These are phyloP conservation scores for Neurospora sp. DNA, from an alignment of 495 filamentous ascomycete genomes.

Conservation along the genomic window DNA sequence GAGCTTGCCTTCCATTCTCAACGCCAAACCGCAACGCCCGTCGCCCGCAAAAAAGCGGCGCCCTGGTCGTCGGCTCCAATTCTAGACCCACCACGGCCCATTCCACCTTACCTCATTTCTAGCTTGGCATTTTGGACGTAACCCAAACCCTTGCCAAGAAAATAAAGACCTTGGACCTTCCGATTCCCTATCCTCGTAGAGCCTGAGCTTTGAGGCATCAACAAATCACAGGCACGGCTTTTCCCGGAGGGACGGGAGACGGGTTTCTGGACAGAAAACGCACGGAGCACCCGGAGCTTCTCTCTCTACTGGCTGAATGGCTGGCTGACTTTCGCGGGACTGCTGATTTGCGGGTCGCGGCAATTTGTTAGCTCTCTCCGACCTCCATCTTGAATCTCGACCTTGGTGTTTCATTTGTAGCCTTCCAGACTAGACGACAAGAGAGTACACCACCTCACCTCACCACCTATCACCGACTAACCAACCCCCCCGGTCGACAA, in stretches of 20 bases:
- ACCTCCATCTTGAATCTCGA: not conserved
- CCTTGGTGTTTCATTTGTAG: not conserved
- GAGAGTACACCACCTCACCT: not conserved
- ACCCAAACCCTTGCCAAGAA: not conserved
- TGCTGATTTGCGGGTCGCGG: not conserved
- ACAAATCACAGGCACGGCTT: not conserved
- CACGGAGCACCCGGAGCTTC: not conserved
- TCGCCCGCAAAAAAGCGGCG: not conserved
- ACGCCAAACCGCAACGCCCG: not conserved
- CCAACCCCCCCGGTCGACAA: slow-evolving; percentile 7
- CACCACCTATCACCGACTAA: slow-evolving; percentile 6
- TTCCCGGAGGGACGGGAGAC: not conserved
- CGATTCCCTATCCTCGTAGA: not conserved
- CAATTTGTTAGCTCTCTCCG: not conserved
- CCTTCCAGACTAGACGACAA: not conserved
- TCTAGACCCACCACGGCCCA: not conserved
- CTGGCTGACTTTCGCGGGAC: not conserved
- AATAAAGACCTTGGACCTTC: not conserved
- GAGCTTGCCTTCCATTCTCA: not conserved
- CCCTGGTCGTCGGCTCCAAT: not conserved
- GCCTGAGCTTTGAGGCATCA: not conserved
- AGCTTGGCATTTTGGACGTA: not conserved
- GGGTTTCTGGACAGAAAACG: not conserved
- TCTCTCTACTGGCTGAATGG: not conserved
- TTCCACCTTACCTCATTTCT: not conserved